These are phyloP conservation scores for Quercus mongolica DNA, from an alignment of 306 rosid genomes.

Conservation along the genomic window DNA sequence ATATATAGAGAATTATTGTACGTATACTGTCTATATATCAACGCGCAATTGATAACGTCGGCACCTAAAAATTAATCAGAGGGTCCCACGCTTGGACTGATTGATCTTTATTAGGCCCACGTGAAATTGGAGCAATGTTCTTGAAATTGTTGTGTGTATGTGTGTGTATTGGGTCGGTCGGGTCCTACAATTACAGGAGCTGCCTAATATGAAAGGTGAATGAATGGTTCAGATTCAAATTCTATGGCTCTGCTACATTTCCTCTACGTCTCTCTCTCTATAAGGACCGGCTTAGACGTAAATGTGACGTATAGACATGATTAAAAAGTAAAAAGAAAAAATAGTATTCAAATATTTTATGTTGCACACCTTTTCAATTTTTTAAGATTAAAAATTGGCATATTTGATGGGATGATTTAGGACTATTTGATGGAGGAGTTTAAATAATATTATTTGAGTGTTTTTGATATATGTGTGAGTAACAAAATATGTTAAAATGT, in stretches of 20 bases:
- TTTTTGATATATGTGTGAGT: too few species aligned
- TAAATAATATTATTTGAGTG: too few species aligned
- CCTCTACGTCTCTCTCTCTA: too few species aligned
- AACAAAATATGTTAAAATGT: too few species aligned
- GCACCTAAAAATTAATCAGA: slow-evolving; percentile 28
- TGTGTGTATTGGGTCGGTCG: not conserved
- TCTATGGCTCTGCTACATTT: slow-evolving; percentile 5
- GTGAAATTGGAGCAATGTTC: not conserved
- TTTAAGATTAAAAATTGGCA: too few species aligned
- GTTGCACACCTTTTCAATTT: too few species aligned
- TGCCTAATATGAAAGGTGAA: slow-evolving; percentile 23
- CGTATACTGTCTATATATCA: slow-evolving; percentile 4
- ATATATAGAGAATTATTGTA: slow-evolving; percentile 20
- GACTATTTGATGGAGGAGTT: too few species aligned
- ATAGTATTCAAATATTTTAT: too few species aligned
- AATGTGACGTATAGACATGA: too few species aligned
- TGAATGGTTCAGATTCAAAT: slow-evolving; percentile 2
- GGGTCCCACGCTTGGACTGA: slow-evolving; percentile 22
- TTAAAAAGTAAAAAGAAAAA: too few species aligned
- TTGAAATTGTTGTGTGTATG: slow-evolving; percentile 26
- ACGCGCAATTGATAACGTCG: slow-evolving; percentile 11
- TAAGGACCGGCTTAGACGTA: too few species aligned
- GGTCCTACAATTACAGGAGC: slow-evolving; percentile 16
- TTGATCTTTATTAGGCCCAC: not conserved
- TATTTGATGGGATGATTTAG: too few species aligned